Conservation (phyloP, 1,284 basidiomycete genomes). For the Malassezia cuniculi region DNA sequence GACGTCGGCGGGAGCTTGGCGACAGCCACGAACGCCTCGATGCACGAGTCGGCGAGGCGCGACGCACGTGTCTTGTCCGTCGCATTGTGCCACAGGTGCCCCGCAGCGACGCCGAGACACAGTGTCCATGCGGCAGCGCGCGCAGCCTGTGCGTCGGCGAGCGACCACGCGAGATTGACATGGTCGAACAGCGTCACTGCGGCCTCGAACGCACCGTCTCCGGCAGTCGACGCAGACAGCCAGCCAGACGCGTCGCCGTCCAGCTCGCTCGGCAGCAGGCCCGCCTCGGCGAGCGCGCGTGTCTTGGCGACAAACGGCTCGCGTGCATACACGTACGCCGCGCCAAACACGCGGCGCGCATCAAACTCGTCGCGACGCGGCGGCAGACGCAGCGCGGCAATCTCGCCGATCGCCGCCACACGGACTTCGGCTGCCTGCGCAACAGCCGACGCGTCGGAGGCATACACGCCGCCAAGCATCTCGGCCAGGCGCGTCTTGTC, state of each 20-base stretch:
- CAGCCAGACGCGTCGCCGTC: background rate
- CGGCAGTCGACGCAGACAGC: too few species aligned
- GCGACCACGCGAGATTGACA: conserved; percentile 6
- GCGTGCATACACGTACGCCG: conserved; percentile 4
- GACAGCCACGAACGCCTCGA: too few species aligned
- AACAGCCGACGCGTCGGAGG: background rate
- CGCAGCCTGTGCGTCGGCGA: conserved; percentile 9
- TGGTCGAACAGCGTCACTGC: background rate
- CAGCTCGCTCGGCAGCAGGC: background rate
- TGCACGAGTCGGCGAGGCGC: background rate
- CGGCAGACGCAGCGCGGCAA: conserved; percentile 3
- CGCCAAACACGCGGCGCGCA: conserved; percentile 4
- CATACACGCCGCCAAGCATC: background rate
- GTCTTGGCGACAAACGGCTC: background rate
- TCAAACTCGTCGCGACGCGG: conserved; percentile 10
- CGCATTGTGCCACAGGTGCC: background rate
- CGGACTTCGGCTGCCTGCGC: background rate
- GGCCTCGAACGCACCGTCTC: too few species aligned
- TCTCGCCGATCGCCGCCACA: background rate
- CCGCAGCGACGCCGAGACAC: background rate
- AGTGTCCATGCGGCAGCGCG: conserved; percentile 7
- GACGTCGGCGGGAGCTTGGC: conserved; percentile 1
- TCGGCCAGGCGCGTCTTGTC: background rate
- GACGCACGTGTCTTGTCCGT: too few species aligned
- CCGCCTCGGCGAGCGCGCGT: too few species aligned